These are phyloP conservation scores for Fraxinus quadrangulata DNA, from an alignment of 257 asterid genomes.

Conservation along the genomic window DNA sequence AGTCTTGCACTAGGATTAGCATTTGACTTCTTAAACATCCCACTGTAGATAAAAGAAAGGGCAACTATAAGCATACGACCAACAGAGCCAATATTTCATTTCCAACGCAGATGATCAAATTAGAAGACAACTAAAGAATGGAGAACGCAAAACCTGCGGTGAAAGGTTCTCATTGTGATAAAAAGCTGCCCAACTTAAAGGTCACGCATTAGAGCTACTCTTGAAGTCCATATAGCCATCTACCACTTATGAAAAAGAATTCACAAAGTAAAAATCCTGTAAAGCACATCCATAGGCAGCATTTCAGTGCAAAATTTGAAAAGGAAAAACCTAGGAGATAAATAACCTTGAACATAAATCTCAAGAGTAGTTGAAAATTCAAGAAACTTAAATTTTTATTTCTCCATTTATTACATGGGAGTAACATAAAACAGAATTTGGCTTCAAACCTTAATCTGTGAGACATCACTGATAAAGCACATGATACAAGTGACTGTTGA, in stretches of 20 bases:
- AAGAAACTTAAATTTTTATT: background rate
- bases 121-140: background rate
- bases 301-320: background rate
- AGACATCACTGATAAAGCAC: background rate
- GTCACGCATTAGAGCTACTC: slow-evolving; percentile 32
- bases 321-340: background rate
- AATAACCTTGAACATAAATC: too few species aligned
- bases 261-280: slow-evolving; percentile 21
- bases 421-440: background rate
- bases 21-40: slow-evolving; percentile 42
- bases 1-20: slow-evolving; percentile 38
- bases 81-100: background rate
- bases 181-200: slow-evolving; percentile 34
- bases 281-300: background rate
- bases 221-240: slow-evolving; percentile 27
- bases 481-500: background rate
- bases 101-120: background rate
- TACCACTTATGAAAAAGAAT: slow-evolving; percentile 24
- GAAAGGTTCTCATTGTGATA: slow-evolving; percentile 44
- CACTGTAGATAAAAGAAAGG: slow-evolving; percentile 34
- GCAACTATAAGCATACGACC: background rate
- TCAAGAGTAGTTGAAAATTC: background rate
- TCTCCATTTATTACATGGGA: background rate
- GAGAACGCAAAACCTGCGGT: slow-evolving; percentile 39
- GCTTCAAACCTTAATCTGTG: background rate